phyloP scores from a whole-genome alignment of 345 rosid genomes.

The Lepidium sativum region DNA sequence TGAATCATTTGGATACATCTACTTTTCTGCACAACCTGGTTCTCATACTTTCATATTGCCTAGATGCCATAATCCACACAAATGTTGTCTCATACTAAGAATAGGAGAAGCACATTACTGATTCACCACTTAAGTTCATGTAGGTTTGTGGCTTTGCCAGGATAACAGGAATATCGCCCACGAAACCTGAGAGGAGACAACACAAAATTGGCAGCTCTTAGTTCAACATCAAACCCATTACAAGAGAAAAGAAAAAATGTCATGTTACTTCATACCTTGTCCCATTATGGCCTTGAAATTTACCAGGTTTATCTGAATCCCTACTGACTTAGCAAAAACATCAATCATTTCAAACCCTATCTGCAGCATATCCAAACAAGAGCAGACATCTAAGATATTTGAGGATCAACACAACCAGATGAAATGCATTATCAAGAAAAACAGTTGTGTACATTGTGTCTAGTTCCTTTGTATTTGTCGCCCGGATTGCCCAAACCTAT shows the following conservation, averaged over 20 bases:
- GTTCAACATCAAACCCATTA: not conserved
- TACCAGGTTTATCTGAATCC: constrained; percentile 39
- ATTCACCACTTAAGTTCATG: constrained; percentile 97
- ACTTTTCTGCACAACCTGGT: not conserved
- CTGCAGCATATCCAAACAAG: constrained; percentile 1
- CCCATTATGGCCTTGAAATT: constrained; percentile 69
- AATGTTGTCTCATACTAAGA: not conserved
- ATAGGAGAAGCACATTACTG: constrained; percentile 34
- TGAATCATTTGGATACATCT: not conserved
- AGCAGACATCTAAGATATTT: not conserved
- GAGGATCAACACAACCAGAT: not conserved
- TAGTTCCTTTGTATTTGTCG: constrained; percentile 66
- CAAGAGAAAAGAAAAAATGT: not conserved
- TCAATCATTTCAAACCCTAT: constrained; percentile 75
- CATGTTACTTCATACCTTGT: constrained; percentile 36
- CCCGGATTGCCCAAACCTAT: constrained; percentile 90
- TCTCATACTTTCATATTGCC: not conserved
- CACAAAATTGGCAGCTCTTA: not conserved
- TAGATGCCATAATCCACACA: constrained; percentile 1
- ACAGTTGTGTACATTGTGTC: constrained; percentile 55
- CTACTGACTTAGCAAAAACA: constrained; percentile 54
- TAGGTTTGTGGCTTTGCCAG: constrained; percentile 81
- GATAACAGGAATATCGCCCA: constrained; percentile 48
- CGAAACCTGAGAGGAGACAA: constrained; percentile 33
- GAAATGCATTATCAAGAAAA: not conserved